Evolutionary conservation across 768 basidiomycete species (phyloP).

Genomic region (Cystofilobasidium bisporidii): DNA sequence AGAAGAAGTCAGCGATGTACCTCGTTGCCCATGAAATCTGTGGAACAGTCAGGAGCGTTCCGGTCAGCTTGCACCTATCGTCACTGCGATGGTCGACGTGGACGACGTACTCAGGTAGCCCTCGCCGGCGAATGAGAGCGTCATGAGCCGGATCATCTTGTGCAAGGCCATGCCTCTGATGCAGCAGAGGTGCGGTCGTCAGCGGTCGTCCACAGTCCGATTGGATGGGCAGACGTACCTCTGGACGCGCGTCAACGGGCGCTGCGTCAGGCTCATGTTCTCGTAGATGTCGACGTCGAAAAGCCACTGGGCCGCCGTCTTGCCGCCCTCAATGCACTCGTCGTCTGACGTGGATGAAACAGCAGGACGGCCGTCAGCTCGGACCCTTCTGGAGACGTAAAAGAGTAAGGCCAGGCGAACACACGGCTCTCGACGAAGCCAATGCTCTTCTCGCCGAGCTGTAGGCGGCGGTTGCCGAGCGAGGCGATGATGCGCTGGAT

Average conservation of each 20-base stretch:
- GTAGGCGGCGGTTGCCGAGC: slow-evolving; percentile 21
- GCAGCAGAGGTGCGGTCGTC: background rate
- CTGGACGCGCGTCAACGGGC: slow-evolving; percentile 14
- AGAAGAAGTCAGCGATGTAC: slow-evolving; percentile 9
- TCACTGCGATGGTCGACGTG: background rate
- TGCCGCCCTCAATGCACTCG: slow-evolving; percentile 30
- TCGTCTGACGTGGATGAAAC: slow-evolving; percentile 17
- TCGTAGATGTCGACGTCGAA: slow-evolving; percentile 30
- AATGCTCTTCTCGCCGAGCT: slow-evolving; percentile 27
- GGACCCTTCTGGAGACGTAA: too few species aligned
- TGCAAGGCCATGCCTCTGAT: slow-evolving; percentile 27
- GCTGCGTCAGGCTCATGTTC: slow-evolving; percentile 24
- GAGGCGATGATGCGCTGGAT: slow-evolving; percentile 20
- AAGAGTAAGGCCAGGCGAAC: background rate
- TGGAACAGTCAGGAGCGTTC: background rate
- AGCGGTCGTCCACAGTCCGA: background rate
- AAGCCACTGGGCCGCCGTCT: slow-evolving; percentile 29
- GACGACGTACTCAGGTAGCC: slow-evolving; percentile 28
- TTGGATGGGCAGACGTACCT: background rate
- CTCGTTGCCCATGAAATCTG: slow-evolving; percentile 32
- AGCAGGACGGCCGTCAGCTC: too few species aligned
- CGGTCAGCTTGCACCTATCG: background rate
- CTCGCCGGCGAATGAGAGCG: slow-evolving; percentile 28
- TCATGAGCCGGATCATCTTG: slow-evolving; percentile 29
- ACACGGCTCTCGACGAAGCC: slow-evolving; percentile 30